Evolutionary conservation across 2,329 filamentous ascomycete species (phyloP), one percentile per base, ranked within the genome.

Genomic region (Cladophialophora immunda): DNA sequence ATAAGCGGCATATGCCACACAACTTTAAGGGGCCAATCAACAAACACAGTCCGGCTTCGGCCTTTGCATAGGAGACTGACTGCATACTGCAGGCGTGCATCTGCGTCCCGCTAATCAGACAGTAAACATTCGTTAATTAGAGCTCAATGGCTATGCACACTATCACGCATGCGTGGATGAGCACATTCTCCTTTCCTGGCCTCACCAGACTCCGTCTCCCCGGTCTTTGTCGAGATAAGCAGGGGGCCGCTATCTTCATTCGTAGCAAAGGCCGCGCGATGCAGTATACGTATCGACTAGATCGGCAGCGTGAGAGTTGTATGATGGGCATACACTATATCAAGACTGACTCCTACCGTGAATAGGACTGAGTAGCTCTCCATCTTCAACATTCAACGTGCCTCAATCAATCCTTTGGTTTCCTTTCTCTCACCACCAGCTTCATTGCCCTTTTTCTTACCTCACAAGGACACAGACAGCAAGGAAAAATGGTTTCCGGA

Each of bases 401-500:
- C 9, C 11, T 55, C 52, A 55, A n/a, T 30, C 25, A 55, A 19
- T 34, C 52, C 27, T n/a, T n/a, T n/a, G n/a, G n/a, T n/a, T n/a
- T n/a, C n/a, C n/a, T n/a, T n/a, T 27, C n/a, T 53, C 22, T 29
- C 5, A 53, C 15, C 47, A 53, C 22, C 8, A 25, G 17, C 22
- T 34, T 55, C 15, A 17, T 22, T 36, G n/a, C 30, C 17, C n/a
- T 27, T 34, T 36, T 56, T 34, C 29, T 34, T 19, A 32, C 54
- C 19, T 36, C 25, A 36, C 55, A 17, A 57, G 3, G 6, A 57
- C 6, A 54, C 17, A 54, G 19, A 54, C 6, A 17, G 8, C 11
- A 13, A 38, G 11, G 32, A 38, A 73, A 60, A 58, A 80, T 80
- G 78, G 74, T 78, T 11, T 71, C 74, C n/a, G 70, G 75, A 58